Conservation (phyloP, 2,329 filamentous ascomycete genomes). For the Arthrobotrys conoides region DNA sequence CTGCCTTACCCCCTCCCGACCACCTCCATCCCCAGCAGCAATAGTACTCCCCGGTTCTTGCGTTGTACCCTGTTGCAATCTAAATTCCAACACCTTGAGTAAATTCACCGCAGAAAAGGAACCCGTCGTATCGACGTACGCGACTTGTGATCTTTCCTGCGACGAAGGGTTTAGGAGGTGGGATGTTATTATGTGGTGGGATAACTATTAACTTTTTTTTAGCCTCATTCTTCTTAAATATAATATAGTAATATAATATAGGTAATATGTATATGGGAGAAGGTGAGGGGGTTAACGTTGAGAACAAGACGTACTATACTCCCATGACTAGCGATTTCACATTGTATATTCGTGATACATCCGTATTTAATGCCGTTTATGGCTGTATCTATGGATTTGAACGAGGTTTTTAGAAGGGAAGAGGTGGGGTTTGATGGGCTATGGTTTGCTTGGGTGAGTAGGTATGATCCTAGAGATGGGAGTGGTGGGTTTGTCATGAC, state of each 20-base stretch:
- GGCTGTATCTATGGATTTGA: slow-evolving; percentile 32
- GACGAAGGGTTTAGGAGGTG: slow-evolving; percentile 3
- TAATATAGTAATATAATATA: too few relatives aligned
- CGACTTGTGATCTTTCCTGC: slow-evolving; percentile 25
- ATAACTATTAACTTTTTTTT: slow-evolving; percentile 22
- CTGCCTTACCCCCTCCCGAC: background rate
- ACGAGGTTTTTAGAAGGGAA: slow-evolving; percentile 23
- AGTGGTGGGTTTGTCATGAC: slow-evolving; percentile 41
- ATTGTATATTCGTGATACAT: slow-evolving; percentile 44
- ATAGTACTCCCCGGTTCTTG: background rate
- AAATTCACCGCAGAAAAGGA: slow-evolving; percentile 43
- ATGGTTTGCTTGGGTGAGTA: slow-evolving; percentile 44
- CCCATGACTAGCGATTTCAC: slow-evolving; percentile 33
- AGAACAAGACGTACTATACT: slow-evolving; percentile 21
- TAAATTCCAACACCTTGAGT: slow-evolving; percentile 46
- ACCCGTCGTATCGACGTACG: slow-evolving; percentile 57
- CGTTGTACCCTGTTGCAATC: slow-evolving; percentile 38
- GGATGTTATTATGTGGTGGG: slow-evolving; percentile 45
- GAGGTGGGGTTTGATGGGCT: too few relatives aligned
- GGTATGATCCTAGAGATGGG: slow-evolving; percentile 40
- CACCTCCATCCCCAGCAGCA: background rate
- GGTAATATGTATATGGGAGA: too few relatives aligned
- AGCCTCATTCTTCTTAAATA: too few relatives aligned
- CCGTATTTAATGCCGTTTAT: slow-evolving; percentile 46
- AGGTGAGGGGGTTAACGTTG: too few relatives aligned